phyloP scores from a whole-genome alignment of 1,284 basidiomycete species.

The Puccinia hordei region DNA sequence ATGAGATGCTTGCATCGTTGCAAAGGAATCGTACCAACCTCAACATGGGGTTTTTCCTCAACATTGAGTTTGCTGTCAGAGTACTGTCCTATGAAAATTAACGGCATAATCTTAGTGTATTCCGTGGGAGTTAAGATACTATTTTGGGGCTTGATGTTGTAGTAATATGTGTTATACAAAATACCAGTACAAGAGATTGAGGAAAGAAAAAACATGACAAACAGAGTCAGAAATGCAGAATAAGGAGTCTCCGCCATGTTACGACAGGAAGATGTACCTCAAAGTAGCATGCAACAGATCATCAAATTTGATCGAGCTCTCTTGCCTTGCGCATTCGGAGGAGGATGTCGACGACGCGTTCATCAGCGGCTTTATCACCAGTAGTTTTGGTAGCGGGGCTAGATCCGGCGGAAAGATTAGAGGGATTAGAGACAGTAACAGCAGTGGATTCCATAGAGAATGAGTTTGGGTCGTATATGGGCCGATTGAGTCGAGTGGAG shows the following conservation, averaged over 20 bases:
- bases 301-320: slow-evolving; percentile 17
- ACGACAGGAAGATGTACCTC: neutral
- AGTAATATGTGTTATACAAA: no score
- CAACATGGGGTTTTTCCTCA: no score
- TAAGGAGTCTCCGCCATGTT: neutral
- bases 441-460: neutral
- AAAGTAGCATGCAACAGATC: no score
- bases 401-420: neutral
- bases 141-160: no score
- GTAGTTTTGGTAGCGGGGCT: slow-evolving; percentile 17
- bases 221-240: neutral
- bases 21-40: no score
- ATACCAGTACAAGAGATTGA: neutral
- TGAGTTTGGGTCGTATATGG: neutral
- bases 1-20: no score
- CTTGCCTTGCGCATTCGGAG: slow-evolving; percentile 53
- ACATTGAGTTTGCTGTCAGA: no score
- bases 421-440: neutral
- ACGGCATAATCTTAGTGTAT: no score
- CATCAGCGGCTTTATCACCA: slow-evolving; percentile 51
- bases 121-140: no score
- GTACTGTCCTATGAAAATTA: no score
- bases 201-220: neutral
- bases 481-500: slow-evolving; percentile 9
- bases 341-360: slow-evolving; percentile 52